Base-by-base conservation (phyloP, 768 basidiomycete species). In the Boletellus ananas region DNA sequence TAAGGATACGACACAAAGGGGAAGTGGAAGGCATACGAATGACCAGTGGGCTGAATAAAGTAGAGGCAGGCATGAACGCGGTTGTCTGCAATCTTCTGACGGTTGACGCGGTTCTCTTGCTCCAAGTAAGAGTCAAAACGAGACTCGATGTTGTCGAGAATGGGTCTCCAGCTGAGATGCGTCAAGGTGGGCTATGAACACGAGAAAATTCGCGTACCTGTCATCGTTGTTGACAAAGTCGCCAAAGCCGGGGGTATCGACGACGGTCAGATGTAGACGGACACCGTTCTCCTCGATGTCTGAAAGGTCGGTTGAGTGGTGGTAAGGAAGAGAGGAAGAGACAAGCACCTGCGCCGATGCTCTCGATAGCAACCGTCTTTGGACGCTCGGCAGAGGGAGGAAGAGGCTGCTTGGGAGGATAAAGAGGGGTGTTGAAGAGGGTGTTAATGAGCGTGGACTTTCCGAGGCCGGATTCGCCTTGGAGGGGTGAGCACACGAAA, bases 181-280 rank as follows among this genome's bases (percentile, higher is more conserved):
- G 61, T 56, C 29, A 58, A 55, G 54, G 37, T 59, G 55, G 17
- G 43, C 45, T 44, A 31, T 18, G 25, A 34, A 17, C 35, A 43
- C 59, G 20, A 16, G 45, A 37, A 63, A 55, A 46, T 42, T 59
- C 57, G 57, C 73, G 57, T 55, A 92, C 93, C 94, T 94, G 65
- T 96, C 93, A 60, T 96, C 92, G 69, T 99, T 99, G 78, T 99
- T 97, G 66, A 98, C 94, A 70, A 96, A 98, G 70, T 99, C 96
- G 54, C 96, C 96, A 64, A 97, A 99, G 31, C 96, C 96, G 49
- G 96, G 96, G 25, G 94, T 99, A 68, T 99, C 96, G 56, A 99
- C 96, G 54, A 99, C 95, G n/a, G 94, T 98, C 49, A 99, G 74
- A 66, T 94, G 93, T 38, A 98, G 83, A 59, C 94, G 83, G 36